Base-by-base conservation (phyloP, 805 yeast genomes). In the Starmerella floris region DNA sequence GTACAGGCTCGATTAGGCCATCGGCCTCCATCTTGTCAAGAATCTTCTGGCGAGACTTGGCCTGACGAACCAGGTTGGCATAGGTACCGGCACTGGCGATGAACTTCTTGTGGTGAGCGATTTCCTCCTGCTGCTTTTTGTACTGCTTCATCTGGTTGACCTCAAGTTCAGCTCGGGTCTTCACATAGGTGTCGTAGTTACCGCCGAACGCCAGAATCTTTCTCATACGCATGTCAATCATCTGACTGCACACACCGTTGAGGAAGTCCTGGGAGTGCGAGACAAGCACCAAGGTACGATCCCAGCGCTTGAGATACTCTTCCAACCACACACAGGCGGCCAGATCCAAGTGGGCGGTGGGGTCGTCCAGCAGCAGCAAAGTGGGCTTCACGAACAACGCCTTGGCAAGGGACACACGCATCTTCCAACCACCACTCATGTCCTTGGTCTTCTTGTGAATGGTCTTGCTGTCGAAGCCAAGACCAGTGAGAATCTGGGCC, bases 341-440 rank as follows among this genome's bases (percentile, higher is more conserved):
- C 63, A 91, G 74, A 71, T 91, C 98, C 75, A 91, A 83, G 68
- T 91, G 98, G 42, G 98, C 98, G 53, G 98, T 91, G 58, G 98
- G 98, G 66, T 91, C 98, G 70, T 91, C 98, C 63, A 91, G 76
- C 56, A 91, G 69, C 60, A 91, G 71, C 56, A 91, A 68, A 40
- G 97, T 87, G 61, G 98, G 98, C 72, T 91, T 88, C 54, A 91
- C 97, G 71, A 91, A 91, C 56, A 91, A 73, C 25, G 98, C 98
- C 68, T 91, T 91, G 48, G 95, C 95, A 50, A 91, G 72, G 35
- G 98, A 97, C 49, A 91, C 98, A 70, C 98, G 84, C 98, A 91
- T 91, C 72, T 85, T 85, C 98, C 98, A 91, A 63, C 98, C 98
- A 76, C 98, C 98, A 61, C 96, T 84, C 98, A 91, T 91, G 62